phyloP scores from a whole-genome alignment of 192 early-diverging fungal species.

The Coemansia sp. region DNA sequence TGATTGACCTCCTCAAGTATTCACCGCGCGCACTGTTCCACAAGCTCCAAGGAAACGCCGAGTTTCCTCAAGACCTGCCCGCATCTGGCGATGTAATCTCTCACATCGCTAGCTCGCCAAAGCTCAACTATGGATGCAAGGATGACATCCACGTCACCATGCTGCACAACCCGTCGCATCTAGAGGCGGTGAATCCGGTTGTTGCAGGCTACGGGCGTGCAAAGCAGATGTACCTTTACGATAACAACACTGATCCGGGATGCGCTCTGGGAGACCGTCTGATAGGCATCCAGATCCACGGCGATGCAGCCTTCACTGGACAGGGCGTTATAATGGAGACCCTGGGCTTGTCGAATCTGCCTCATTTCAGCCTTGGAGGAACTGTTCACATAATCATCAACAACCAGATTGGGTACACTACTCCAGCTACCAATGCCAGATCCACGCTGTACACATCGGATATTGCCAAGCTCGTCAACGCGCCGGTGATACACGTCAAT shows the following conservation, averaged over 20 bases:
- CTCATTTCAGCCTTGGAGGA: slow-evolving; percentile 93
- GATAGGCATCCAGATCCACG: slow-evolving; percentile 93
- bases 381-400: slow-evolving; percentile 98
- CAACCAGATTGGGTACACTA: slow-evolving; percentile 97
- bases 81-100: slow-evolving; percentile 90
- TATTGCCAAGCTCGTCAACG: slow-evolving; percentile 95
- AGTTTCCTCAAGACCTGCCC: slow-evolving; percentile 78
- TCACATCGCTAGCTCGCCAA: slow-evolving; percentile 81
- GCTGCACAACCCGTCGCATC: slow-evolving; percentile 95
- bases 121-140: slow-evolving; percentile 65
- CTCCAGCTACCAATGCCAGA: slow-evolving; percentile 92
- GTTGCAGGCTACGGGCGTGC: slow-evolving; percentile 94
- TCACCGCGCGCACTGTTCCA: slow-evolving; percentile 82
- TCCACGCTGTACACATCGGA: slow-evolving; percentile 90
- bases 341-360: slow-evolving; percentile 91
- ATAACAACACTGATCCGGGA: slow-evolving; percentile 61
- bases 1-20: slow-evolving; percentile 85
- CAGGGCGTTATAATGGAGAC: slow-evolving; percentile 96
- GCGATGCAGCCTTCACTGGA: slow-evolving; percentile 85
- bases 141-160: slow-evolving; percentile 75
- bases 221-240: slow-evolving; percentile 82
- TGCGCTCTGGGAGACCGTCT: slow-evolving; percentile 92
- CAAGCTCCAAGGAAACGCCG: slow-evolving; percentile 92
- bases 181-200: slow-evolving; percentile 96
- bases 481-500: slow-evolving; percentile 95